Percentiles rank a stretch among this genome's conserved stretches.
Evolutionary conservation across 345 rosid species (phyloP).

Genomic region (Theobroma cacao): DNA sequence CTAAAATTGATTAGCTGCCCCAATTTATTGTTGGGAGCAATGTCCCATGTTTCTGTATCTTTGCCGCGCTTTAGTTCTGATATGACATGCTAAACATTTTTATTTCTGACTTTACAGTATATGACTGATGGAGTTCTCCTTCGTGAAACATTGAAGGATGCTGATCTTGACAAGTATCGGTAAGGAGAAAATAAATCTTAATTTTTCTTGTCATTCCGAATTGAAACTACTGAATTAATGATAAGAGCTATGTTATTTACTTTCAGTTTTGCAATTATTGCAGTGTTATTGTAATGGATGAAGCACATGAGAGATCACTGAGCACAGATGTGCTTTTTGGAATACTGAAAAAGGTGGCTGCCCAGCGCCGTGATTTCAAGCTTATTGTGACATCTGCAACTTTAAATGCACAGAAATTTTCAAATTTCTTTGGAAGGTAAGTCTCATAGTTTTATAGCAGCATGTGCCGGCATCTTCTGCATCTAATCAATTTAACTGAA

Average conservation of each 20-base stretch:
- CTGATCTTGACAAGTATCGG: constrained; percentile 96
- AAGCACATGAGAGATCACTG: constrained; percentile 96
- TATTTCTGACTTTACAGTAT: constrained; percentile 52
- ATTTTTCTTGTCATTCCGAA: constrained; percentile 7
- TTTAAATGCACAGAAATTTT: constrained; percentile 93
- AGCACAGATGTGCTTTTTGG: constrained; percentile 96
- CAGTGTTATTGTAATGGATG: constrained; percentile 97
- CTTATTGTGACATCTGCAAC: constrained; percentile 98
- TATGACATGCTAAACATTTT: constrained; percentile 5
- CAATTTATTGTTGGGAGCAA: not conserved
- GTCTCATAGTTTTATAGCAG: not conserved
- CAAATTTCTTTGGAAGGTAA: constrained; percentile 92
- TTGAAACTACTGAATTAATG: not conserved
- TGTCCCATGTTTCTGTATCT: not conserved
- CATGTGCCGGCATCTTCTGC: constrained; percentile 3
- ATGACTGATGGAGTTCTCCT: constrained; percentile 98
- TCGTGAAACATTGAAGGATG: constrained; percentile 94
- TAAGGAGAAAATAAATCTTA: constrained; percentile 28
- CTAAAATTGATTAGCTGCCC: not conserved
- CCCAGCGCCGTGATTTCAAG: constrained; percentile 92
- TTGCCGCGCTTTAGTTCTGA: not conserved
- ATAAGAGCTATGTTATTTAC: constrained; percentile 11
- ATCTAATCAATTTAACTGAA: not conserved
- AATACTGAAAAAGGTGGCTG: constrained; percentile 92
- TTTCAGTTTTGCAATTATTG: constrained; percentile 24